Conservation (phyloP, 2,329 filamentous ascomycete species). For the Harringtonia aguacate region DNA sequence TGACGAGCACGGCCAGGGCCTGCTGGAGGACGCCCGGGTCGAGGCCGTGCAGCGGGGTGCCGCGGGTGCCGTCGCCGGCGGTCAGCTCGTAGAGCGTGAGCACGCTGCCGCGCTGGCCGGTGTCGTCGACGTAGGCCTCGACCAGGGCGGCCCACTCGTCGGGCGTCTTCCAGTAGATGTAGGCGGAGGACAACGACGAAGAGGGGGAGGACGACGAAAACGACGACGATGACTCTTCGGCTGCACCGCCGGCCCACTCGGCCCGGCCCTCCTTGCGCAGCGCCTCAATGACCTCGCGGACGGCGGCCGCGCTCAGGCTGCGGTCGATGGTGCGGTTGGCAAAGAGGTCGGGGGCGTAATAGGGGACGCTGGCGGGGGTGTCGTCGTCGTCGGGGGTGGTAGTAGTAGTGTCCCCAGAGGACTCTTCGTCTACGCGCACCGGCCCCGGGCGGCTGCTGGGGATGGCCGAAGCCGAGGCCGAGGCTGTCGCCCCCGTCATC, state of each 20-base stretch:
- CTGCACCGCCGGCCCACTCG: slow-evolving; percentile 48
- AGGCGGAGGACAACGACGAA: slow-evolving; percentile 28
- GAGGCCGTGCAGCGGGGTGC: slow-evolving; percentile 77
- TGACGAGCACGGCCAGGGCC: slow-evolving; percentile 71
- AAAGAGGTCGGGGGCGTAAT: slow-evolving; percentile 34
- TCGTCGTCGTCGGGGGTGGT: slow-evolving; percentile 12
- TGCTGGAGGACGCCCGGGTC: slow-evolving; percentile 72
- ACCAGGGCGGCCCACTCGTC: slow-evolving; percentile 83
- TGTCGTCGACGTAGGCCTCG: slow-evolving; percentile 74
- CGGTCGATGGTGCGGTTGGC: slow-evolving; percentile 43
- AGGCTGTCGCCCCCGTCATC: too few species aligned
- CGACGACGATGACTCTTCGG: too few species aligned
- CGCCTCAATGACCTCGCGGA: slow-evolving; percentile 46
- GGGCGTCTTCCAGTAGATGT: slow-evolving; percentile 75
- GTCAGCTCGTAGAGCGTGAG: slow-evolving; percentile 86
- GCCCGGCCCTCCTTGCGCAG: slow-evolving; percentile 49
- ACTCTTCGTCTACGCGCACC: slow-evolving; percentile 13
- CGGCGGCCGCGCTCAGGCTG: slow-evolving; percentile 37
- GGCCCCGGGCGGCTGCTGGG: too few species aligned
- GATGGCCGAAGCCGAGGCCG: too few species aligned
- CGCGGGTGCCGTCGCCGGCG: slow-evolving; percentile 70
- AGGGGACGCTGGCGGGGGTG: slow-evolving; percentile 3
- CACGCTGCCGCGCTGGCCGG: slow-evolving; percentile 79
- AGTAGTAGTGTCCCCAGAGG: slow-evolving; percentile 29
- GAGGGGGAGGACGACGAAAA: too few species aligned